Evolutionary conservation across 345 rosid genomes (phyloP).

Genomic region (Reutealis trisperma): DNA sequence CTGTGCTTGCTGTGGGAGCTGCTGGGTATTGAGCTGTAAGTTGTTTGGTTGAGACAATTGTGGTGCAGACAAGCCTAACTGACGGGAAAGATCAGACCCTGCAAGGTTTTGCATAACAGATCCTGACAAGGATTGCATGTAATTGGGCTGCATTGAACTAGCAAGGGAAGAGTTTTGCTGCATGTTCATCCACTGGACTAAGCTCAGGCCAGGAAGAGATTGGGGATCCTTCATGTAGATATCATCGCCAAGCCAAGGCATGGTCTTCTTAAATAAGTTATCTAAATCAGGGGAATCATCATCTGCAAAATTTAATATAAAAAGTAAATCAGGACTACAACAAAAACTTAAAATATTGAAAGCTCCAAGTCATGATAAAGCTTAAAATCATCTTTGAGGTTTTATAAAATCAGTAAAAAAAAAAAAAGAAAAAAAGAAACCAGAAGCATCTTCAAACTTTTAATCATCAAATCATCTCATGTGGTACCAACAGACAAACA

Average conservation of each 20-base stretch:
- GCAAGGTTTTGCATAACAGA: conserved; percentile 47
- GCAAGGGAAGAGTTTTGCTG: conserved; percentile 62
- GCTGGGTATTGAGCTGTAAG: conserved; percentile 43
- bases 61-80: conserved; percentile 46
- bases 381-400: background rate
- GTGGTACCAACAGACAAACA: conserved; percentile 9
- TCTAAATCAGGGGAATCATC: conserved; percentile 74
- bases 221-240: conserved; percentile 67
- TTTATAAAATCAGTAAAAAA: background rate
- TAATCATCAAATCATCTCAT: conserved; percentile 17
- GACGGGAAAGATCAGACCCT: conserved; percentile 52
- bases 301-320: conserved; percentile 43
- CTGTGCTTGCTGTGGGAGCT: conserved; percentile 49
- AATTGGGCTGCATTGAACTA: conserved; percentile 53
- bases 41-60: conserved; percentile 48
- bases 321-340: conserved; percentile 18
- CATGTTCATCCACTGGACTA: conserved; percentile 94
- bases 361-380: background rate
- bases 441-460: conserved; percentile 15
- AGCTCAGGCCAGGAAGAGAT: conserved; percentile 65
- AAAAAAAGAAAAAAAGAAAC: conserved; percentile 2
- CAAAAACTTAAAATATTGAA: background rate
- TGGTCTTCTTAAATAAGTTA: conserved; percentile 70
- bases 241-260: conserved; percentile 93
- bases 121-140: conserved; percentile 45